Evolutionary conservation across 768 basidiomycete species (phyloP), one percentile per base, ranked within the genome.

Genomic region (Kondoa subrosea): DNA sequence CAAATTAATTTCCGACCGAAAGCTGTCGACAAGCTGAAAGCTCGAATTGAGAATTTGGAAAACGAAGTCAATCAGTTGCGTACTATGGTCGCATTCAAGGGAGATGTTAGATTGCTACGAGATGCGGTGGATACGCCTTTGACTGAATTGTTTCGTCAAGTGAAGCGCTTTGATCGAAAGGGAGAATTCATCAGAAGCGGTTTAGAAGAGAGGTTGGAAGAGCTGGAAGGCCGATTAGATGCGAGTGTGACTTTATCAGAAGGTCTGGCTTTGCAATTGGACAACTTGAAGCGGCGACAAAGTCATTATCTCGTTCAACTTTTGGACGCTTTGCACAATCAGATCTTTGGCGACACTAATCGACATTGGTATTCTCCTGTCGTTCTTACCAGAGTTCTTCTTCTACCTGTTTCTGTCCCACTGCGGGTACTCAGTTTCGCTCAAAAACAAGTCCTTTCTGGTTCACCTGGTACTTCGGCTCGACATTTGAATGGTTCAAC

Each of bases 1-100:
- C 31, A 71, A n/a, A 72, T 74, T 1, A 66, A 71, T 56, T 70
- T 72, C 65, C 73, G 72, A 16, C 67, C 71, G 33, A 56, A 66
- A 4, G 71, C 73, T 40, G 71, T 73, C 12, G 66, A 74, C 61
- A 16, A 61, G 27, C 70, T 76, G 3, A 31, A 62, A 2, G 40
- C 56, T 14, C 62, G 69, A 0, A 60, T 76, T 56, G 68, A 64
- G 3, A 57, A 56, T 31, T 67, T 76, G 32, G 74, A 76, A 57
- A n/a, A 34, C 2, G 72, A 73, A 15, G 50, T 72, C n/a, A 4
- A 25, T 1, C 25, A 14, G 3, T 58, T 72, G 17, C 27, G 59
- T 25, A 25, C 1, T 3, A 34, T n/a, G 0, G 56, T 34, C 62
- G 63, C 66, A 0, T 65, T 65, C 25, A 63, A 61, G 56, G 68